phyloP scores from a whole-genome alignment of 2,329 filamentous ascomycete species.

The Amesomyces nigricolor region DNA sequence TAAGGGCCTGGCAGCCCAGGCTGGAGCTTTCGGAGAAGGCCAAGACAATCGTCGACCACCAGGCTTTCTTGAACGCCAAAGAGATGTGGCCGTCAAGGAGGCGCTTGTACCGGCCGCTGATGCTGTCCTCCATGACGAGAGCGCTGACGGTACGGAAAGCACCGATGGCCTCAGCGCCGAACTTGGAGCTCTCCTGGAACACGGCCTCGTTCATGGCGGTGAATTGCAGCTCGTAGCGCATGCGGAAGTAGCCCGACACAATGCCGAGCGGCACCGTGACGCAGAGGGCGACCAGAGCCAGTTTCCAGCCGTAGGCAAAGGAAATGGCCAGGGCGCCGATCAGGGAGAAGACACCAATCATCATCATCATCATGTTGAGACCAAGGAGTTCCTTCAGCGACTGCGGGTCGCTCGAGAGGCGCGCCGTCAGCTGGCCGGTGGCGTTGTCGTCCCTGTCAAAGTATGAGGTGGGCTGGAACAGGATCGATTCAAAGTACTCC shows the following conservation, averaged over 20 bases:
- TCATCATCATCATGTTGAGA: constrained; percentile 57
- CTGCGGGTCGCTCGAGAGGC: constrained; percentile 51
- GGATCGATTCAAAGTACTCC: constrained; percentile 56
- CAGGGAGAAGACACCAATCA: constrained; percentile 59
- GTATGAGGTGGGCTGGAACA: constrained; percentile 54
- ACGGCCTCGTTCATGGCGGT: constrained; percentile 63
- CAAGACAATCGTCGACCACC: constrained; percentile 59
- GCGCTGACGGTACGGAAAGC: constrained; percentile 68
- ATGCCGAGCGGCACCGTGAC: constrained; percentile 51
- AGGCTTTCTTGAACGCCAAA: constrained; percentile 55
- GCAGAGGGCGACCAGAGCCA: constrained; percentile 61
- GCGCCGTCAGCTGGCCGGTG: constrained; percentile 54
- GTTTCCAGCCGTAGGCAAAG: constrained; percentile 71
- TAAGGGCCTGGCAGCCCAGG: constrained; percentile 57
- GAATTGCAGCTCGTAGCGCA: constrained; percentile 59
- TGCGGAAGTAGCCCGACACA: constrained; percentile 44
- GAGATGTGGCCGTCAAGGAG: constrained; percentile 56
- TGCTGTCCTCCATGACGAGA: constrained; percentile 63
- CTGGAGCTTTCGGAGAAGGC: constrained; percentile 63
- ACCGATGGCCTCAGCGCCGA: constrained; percentile 67
- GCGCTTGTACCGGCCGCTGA: constrained; percentile 54
- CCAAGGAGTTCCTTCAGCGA: constrained; percentile 59
- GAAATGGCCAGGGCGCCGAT: constrained; percentile 60
- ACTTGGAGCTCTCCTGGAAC: constrained; percentile 66
- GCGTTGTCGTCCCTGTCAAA: constrained; percentile 58